A percentile compares a stretch with the other conserved stretches of the same genome.
phyloP scores from a whole-genome alignment of 2,329 filamentous ascomycete genomes.

The Cladosporium sp. region DNA sequence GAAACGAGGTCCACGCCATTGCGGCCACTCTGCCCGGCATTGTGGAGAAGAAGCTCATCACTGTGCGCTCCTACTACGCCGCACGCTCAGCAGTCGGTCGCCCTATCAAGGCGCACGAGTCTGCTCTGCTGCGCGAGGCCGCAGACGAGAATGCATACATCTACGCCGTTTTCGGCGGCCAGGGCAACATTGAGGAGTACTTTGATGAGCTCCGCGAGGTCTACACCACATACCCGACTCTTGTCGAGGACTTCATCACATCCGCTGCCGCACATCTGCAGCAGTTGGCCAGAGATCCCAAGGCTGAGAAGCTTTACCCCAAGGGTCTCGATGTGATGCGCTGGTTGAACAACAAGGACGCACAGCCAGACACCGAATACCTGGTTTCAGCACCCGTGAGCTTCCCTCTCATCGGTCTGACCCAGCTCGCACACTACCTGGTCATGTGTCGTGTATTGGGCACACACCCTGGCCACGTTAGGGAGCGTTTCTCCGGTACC shows the following conservation, averaged over 20 bases:
- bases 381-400: constrained; percentile 93
- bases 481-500: constrained; percentile 79
- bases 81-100: constrained; percentile 81
- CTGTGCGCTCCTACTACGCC: constrained; percentile 88
- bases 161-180: constrained; percentile 93
- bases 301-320: constrained; percentile 91
- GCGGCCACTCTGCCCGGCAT: constrained; percentile 86
- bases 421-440: constrained; percentile 93
- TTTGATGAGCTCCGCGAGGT: constrained; percentile 95
- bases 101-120: constrained; percentile 88
- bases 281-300: constrained; percentile 75
- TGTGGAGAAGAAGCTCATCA: constrained; percentile 84
- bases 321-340: constrained; percentile 95
- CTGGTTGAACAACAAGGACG: constrained; percentile 87
- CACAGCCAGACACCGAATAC: constrained; percentile 92
- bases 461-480: constrained; percentile 82
- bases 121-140: constrained; percentile 85
- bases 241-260: constrained; percentile 81
- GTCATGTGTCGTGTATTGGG: constrained; percentile 92
- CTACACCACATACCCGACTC: constrained; percentile 85
- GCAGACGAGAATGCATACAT: constrained; percentile 80
- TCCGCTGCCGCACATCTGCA: constrained; percentile 85
- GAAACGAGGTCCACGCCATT: constrained; percentile 94
- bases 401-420: constrained; percentile 91
- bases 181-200: constrained; percentile 99